Evolutionary conservation across 1,139 yeast genomes (phyloP).

Genomic region (Suhomyces coccinellae): DNA sequence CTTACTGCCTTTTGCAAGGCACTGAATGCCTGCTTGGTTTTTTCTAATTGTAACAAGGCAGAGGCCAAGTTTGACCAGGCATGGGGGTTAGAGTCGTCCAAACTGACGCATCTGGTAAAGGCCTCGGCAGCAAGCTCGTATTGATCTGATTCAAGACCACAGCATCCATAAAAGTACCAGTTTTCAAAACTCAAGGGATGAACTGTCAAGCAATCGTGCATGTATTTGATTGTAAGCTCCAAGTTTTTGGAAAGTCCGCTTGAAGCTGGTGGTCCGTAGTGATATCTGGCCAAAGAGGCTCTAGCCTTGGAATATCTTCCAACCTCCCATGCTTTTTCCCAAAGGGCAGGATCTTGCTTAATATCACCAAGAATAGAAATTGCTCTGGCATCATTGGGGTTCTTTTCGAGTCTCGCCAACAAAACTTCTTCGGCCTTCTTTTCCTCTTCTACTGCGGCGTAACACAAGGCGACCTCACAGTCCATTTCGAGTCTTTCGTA

Average conservation of each 20-base stretch:
- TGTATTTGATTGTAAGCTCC: constrained; percentile 59
- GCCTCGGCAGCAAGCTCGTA: constrained; percentile 88
- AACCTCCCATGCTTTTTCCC: constrained; percentile 87
- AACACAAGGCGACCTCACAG: constrained; percentile 87
- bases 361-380: constrained; percentile 86
- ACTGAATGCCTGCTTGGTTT: constrained; percentile 73
- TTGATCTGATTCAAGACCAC: constrained; percentile 74
- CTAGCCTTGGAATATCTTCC: constrained; percentile 86
- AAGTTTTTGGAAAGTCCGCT: constrained; percentile 56
- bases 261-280: constrained; percentile 62
- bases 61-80: constrained; percentile 97
- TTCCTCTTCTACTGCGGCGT: constrained; percentile 82
- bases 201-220: constrained; percentile 70
- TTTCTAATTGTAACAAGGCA: constrained; percentile 64
- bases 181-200: constrained; percentile 81
- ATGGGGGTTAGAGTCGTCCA: constrained; percentile 79
- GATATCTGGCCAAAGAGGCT: constrained; percentile 74
- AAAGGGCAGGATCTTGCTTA: constrained; percentile 68
- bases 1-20: constrained; percentile 79
- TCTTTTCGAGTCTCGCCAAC: constrained; percentile 48
- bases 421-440: constrained; percentile 64
- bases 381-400: constrained; percentile 82
- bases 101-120: constrained; percentile 83
- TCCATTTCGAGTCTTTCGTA: constrained; percentile 77
- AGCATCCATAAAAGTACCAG: constrained; percentile 92